These are phyloP conservation scores for Acanthamoeba lenticulata DNA, from an alignment of 208 protist genomes.

Conservation along the genomic window DNA sequence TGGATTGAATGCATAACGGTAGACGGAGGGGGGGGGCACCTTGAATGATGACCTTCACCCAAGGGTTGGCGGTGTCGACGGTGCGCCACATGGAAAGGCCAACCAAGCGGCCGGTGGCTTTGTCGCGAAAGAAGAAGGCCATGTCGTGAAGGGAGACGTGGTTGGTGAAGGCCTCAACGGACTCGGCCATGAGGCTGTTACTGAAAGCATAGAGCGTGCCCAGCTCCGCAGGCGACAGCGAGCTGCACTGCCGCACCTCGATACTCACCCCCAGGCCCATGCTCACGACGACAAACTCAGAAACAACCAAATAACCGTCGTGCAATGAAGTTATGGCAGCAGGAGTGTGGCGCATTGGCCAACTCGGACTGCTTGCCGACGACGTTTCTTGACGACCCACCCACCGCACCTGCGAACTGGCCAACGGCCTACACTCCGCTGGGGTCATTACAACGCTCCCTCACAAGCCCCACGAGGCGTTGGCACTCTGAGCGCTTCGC, in stretches of 20 bases:
- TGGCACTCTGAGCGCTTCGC: too few relatives aligned
- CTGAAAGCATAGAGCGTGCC: background rate
- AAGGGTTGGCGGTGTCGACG: background rate
- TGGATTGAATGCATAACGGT: background rate
- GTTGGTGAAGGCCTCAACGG: background rate
- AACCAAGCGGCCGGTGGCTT: background rate
- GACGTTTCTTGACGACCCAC: too few relatives aligned
- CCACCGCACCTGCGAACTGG: too few relatives aligned
- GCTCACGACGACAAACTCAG: background rate
- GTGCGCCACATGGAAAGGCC: background rate
- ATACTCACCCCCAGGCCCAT: slow-evolving; percentile 10
- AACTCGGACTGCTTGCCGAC: too few relatives aligned
- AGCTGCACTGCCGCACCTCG: background rate
- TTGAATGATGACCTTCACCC: background rate
- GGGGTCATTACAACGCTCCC: too few relatives aligned
- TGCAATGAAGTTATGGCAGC: too few relatives aligned
- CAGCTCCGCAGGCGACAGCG: background rate
- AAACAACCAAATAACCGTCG: too few relatives aligned
- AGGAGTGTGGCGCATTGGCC: too few relatives aligned
- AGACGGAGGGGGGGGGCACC: background rate
- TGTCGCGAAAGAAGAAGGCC: background rate
- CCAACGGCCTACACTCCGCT: too few relatives aligned
- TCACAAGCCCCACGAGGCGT: too few relatives aligned
- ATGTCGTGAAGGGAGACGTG: background rate
- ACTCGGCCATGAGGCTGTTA: slow-evolving; percentile 8